Base-by-base conservation (phyloP, 2,329 filamentous ascomycete species). In the Cladosporium sp. region DNA sequence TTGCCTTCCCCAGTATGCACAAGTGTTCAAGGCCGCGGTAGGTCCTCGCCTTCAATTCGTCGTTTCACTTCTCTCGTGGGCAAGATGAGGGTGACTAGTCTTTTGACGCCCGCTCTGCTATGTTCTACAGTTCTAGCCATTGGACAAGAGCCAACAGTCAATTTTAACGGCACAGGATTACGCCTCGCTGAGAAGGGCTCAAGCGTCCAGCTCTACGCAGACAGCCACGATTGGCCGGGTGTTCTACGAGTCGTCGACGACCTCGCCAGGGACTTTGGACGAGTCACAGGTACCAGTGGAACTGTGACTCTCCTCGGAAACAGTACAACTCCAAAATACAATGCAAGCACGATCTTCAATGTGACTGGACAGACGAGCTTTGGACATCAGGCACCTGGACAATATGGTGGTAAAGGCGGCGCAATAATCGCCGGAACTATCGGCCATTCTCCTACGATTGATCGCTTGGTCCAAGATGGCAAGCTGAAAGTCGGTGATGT, bases 351-450 rank as follows among this genome's bases (percentile, higher is more conserved):
- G 55, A 77, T 75, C 51, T 74, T 74, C 64, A 76, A 76, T 56
- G 68, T 75, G 49, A 75, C 74, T 20, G 71, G 72, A 3, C 70
- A 71, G 60, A 71, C 61, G 6, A 66, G 70, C 28, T 76, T 74
- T 68, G 69, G 61, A 32, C 57, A 58, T 3, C 9, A n/a, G 17
- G 39, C 39, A 13, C 20, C 52, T 12, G 28, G 20, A 17, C 10
- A 8, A 12, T 24, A 54, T n/a, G 56, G 49, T 28, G 58, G 42
- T 25, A 53, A 44, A 35, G 64, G 64, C 22, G 72, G 72, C 22
- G 80, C 84, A 15, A 83, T 90, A 61, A 87, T 91, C 53, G 84
- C 80, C 7, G 87, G 87, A 4, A 90, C 86, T 0, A 77, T 90
- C 47, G 85, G 84, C 4, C 81, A 83, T 61, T 89, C 86, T 0